Base-by-base conservation (phyloP, 2,329 filamentous ascomycete species). In the Nigrospora sphaerica region DNA sequence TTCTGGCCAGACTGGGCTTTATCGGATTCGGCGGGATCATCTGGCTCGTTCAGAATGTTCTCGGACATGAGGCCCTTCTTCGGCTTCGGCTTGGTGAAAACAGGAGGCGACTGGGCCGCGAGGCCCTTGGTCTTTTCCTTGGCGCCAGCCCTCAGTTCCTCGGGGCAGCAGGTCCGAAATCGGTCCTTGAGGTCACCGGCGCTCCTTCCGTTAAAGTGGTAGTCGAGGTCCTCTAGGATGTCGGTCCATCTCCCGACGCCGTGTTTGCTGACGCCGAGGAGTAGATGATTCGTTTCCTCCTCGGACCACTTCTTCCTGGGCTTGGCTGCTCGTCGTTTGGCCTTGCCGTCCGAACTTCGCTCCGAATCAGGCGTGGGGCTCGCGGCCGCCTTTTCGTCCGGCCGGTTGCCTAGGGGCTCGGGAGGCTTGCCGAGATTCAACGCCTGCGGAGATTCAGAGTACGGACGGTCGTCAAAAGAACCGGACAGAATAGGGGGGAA, bases 201-300 rank as follows among this genome's bases (percentile, higher is more conserved):
- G 2, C 75, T 78, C 48, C 81, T 74, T 14, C 71, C 72, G 54
- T 82, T 80, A 64, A 85, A 85, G 12, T 62, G 69, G 57, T 81
- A 85, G 37, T 73, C 73, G 0, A 72, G 62, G 49, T 85, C 81
- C 42, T 81, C 78, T 19, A 84, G 63, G 32, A 85, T 85, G 46
- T 70, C 76, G 10, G 78, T 82, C 81, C 81, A 85, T 54, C 78
- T 80, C 34, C 81, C 81, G 10, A 85, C 75, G 1, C 81, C 81
- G 55, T 85, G 74, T 32, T 77, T 75, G 54, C 74, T 74, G 28
- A 83, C 81, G 0, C 80, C 81, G 3, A 81, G 64, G 13, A 85
- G 61, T 10, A 85, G 66, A 52, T 81, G 72, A 43, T 77, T 81
- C 2, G 81, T 85, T 59, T 85, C 81, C 47, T 80, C 74, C 50